Evolutionary conservation across 352 stramenopile species (phyloP).

Genomic region (Globisporangium perplexum): DNA sequence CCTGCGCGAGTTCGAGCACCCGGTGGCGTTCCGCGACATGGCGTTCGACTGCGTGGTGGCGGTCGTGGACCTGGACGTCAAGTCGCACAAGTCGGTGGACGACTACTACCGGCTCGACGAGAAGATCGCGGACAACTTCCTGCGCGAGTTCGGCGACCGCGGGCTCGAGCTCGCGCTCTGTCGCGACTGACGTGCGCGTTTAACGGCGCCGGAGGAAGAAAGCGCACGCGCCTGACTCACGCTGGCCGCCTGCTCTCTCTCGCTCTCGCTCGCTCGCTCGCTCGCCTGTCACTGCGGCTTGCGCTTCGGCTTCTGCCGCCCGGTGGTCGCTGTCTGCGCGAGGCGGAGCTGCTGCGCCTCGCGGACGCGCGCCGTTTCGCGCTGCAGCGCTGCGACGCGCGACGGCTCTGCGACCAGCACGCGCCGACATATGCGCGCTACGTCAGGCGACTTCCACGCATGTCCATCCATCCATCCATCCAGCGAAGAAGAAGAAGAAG

Average conservation of each 20-base stretch:
- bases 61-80: slow-evolving; percentile 84
- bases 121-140: slow-evolving; percentile 67
- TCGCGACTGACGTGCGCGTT: slow-evolving; percentile 23
- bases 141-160: slow-evolving; percentile 29
- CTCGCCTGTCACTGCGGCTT: not conserved
- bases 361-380: slow-evolving; percentile 52
- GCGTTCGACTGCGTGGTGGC: slow-evolving; percentile 76
- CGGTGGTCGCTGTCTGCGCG: slow-evolving; percentile 14
- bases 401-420: slow-evolving; percentile 27
- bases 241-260: too few species aligned
- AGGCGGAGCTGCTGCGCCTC: slow-evolving; percentile 44
- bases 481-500: too few species aligned
- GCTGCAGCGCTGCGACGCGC: slow-evolving; percentile 45
- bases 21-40: slow-evolving; percentile 52
- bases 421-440: slow-evolving; percentile 6
- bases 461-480: too few species aligned
- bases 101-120: slow-evolving; percentile 81
- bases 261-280: too few species aligned
- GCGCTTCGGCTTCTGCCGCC: slow-evolving; percentile 16
- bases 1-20: slow-evolving; percentile 63
- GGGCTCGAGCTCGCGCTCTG: slow-evolving; percentile 26
- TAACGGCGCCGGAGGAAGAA: too few species aligned
- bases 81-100: slow-evolving; percentile 81
- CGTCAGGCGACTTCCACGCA: not conserved
- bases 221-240: not conserved